Evolutionary conservation across 2,329 filamentous ascomycete species (phyloP).

Genomic region (Aspergillus pseudoglaucus): DNA sequence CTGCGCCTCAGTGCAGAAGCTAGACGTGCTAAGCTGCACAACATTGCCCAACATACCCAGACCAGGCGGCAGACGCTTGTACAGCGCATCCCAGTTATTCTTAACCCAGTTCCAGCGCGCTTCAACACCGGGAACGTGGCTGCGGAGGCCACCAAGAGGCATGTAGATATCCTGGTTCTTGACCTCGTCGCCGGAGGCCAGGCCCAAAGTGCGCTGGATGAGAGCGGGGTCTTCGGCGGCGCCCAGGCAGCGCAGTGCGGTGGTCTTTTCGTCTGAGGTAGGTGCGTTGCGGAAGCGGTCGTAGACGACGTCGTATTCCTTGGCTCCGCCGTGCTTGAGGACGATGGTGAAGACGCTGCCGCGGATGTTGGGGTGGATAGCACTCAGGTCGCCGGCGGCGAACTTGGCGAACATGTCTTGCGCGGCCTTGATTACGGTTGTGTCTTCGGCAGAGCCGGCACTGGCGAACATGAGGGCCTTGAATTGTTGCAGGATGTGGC

Average conservation of each 20-base stretch:
- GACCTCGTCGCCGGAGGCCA: conserved; percentile 72
- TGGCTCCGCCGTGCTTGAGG: conserved; percentile 74
- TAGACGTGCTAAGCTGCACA: conserved; percentile 72
- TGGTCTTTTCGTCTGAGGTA: conserved; percentile 85
- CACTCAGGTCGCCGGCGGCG: conserved; percentile 66
- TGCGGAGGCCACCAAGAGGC: conserved; percentile 70
- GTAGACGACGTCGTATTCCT: conserved; percentile 75
- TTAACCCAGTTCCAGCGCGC: conserved; percentile 79
- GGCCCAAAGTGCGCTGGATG: conserved; percentile 70
- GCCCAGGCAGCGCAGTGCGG: conserved; percentile 75
- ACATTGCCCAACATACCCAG: conserved; percentile 80
- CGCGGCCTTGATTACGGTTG: conserved; percentile 68
- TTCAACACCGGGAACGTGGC: conserved; percentile 69
- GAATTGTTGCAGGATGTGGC: conserved; percentile 88
- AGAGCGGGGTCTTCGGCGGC: conserved; percentile 70
- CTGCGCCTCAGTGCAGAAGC: conserved; percentile 72
- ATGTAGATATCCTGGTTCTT: conserved; percentile 95
- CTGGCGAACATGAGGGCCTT: conserved; percentile 84
- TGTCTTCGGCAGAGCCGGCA: conserved; percentile 74
- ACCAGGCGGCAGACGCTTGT: conserved; percentile 75
- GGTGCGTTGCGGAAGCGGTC: conserved; percentile 68
- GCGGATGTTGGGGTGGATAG: conserved; percentile 87
- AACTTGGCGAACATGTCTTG: conserved; percentile 89
- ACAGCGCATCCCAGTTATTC: conserved; percentile 79
- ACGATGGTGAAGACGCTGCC: conserved; percentile 80